Conservation (phyloP, 768 basidiomycete genomes). For the Cystobasidium tubakii region DNA sequence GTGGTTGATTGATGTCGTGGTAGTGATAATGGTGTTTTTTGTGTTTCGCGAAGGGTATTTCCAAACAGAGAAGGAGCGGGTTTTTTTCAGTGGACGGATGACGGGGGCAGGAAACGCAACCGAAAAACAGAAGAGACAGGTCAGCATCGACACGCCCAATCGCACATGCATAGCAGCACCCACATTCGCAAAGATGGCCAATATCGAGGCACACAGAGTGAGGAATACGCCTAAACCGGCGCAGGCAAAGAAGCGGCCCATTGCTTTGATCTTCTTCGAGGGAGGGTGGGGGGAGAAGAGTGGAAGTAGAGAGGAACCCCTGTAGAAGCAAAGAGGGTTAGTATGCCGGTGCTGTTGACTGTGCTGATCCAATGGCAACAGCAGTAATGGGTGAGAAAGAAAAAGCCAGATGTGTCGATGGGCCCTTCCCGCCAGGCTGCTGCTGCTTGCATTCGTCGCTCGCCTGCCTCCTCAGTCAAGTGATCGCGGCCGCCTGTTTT, state of each 20-base stretch:
- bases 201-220: conserved; percentile 24
- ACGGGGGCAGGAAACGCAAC: neutral
- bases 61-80: conserved; percentile 17
- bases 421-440: neutral
- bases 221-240: conserved; percentile 31
- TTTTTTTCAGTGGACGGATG: neutral
- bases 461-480: neutral
- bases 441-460: neutral
- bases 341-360: neutral
- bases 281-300: neutral
- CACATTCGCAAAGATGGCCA: conserved; percentile 35
- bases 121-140: neutral
- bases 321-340: neutral
- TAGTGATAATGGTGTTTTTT: neutral
- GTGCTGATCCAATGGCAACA: neutral
- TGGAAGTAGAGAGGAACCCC: neutral
- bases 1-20: neutral
- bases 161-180: too few relatives aligned
- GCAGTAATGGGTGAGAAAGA: neutral
- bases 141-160: too few relatives aligned
- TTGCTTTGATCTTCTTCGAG: neutral
- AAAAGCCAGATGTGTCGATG: neutral
- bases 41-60: neutral
- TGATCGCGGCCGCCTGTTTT: conserved; percentile 7
- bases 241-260: conserved; percentile 35